Conservation (phyloP, 2,329 filamentous ascomycete genomes). For the Botrytis fabae region DNA sequence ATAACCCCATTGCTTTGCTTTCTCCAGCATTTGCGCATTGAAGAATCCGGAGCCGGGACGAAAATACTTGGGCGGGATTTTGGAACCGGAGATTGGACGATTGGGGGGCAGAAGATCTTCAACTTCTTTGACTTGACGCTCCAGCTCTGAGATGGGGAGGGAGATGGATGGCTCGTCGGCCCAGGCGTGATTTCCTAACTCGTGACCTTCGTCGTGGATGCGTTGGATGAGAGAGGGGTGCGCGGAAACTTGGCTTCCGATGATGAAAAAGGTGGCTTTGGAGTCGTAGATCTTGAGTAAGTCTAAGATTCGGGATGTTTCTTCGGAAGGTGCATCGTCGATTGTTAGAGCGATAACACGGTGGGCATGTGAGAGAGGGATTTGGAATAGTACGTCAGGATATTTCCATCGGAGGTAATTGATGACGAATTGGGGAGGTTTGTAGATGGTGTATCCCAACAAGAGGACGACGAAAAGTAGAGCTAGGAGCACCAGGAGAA, state of each 20-base stretch:
- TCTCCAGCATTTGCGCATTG: conserved; percentile 64
- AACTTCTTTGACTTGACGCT: conserved; percentile 63
- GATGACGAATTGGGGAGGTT: conserved; percentile 72
- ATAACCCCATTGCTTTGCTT: conserved; percentile 64
- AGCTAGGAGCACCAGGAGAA: conserved; percentile 31
- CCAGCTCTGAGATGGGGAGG: conserved; percentile 60
- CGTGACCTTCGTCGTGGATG: conserved; percentile 62
- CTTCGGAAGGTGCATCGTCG: conserved; percentile 77
- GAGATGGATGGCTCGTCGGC: conserved; percentile 73
- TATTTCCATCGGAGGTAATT: conserved; percentile 68
- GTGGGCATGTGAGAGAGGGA: conserved; percentile 53
- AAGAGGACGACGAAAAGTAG: conserved; percentile 37
- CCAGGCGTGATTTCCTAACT: conserved; percentile 88
- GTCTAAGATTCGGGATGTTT: conserved; percentile 69
- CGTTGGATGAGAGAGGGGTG: conserved; percentile 55
- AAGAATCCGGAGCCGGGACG: conserved; percentile 85
- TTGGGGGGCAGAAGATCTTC: conserved; percentile 53
- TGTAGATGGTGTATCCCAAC: conserved; percentile 72
- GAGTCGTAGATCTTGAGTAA: conserved; percentile 66
- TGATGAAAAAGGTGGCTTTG: conserved; percentile 84
- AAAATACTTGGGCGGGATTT: conserved; percentile 60
- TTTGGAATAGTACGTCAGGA: conserved; percentile 78
- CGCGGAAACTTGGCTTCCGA: conserved; percentile 71
- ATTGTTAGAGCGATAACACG: conserved; percentile 81
- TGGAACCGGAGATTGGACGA: conserved; percentile 44